A percentile compares a stretch with the other conserved stretches of the same genome.
phyloP scores from a whole-genome alignment of 345 rosid genomes.

The Cardiospermum halicacabum region DNA sequence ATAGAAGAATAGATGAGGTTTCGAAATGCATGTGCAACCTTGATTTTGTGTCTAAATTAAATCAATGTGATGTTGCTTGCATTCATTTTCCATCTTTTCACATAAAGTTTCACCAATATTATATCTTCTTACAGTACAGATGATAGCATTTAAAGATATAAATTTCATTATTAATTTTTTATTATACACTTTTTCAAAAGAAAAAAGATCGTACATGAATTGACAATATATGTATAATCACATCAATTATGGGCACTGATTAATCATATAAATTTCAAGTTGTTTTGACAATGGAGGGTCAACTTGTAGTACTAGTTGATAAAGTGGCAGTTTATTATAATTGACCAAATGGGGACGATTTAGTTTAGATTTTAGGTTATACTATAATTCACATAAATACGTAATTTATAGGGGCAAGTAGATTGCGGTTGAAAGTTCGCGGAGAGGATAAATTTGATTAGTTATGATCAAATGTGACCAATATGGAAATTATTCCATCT shows the following conservation, averaged over 20 bases:
- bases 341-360: no score
- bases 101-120: neutral
- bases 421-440: no score
- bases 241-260: neutral
- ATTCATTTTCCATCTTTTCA: slow-evolving; percentile 1
- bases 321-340: no score
- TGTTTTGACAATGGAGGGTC: no score
- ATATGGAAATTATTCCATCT: no score
- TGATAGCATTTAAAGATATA: neutral
- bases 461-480: no score
- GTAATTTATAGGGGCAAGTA: no score
- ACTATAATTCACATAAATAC: no score
- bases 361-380: no score
- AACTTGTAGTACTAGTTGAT: no score
- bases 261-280: neutral
- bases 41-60: slow-evolving; percentile 4
- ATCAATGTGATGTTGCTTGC: slow-evolving; percentile 1
- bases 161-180: neutral
- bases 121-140: neutral
- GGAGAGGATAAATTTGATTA: no score
- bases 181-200: neutral
- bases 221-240: neutral
- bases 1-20: neutral
- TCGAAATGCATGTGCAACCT: neutral
- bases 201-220: neutral